Base-by-base conservation (phyloP, 2,329 filamentous ascomycete genomes). In the Colletotrichum costaricense region DNA sequence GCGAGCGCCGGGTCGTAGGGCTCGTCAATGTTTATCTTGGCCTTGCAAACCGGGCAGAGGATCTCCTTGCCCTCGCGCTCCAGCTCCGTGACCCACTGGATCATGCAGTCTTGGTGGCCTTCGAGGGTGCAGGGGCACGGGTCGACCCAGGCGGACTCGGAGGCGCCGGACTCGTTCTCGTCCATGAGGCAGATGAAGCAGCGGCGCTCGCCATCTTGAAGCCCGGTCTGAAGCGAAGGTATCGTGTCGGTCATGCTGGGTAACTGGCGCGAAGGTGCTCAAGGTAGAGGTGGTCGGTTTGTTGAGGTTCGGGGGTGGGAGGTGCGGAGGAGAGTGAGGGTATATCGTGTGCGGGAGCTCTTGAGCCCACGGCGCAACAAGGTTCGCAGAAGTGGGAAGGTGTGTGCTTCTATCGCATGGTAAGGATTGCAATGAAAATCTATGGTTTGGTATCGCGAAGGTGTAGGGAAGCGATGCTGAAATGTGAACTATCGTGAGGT, bases 1-100 rank as follows among this genome's bases (percentile, higher is more conserved):
- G 93, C 89, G 33, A 98, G 91, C 26, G 97, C 83, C 26, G 90
- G 85, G 79, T 95, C 95, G 78, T 88, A 90, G 16, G 94, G 93
- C 62, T 95, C 92, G 63, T 93, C 89, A 33, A 98, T 87, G 65
- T 89, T 86, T 78, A 98, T 97, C 76, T 91, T 89, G 2, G 91
- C 89, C 81, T 97, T 97, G 88, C 97, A 99, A 75, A 97, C 94
- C 2, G 96, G 96, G 80, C 97, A 99, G 67, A 90, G 86, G 75
- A 98, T 91, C 74, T 92, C 91, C 67, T 91, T 90, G 81, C 86
- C 81, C 80, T 89, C 82, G 72, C 82, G 88, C 83, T 98, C 95
- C 79, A 95, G 90, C 80, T 98, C 95, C n/a, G 94, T 93, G 22
- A 98, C 93, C 95, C 95, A 99, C 78, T 95, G 93, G 52, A 98